Conservation (phyloP, 2,329 filamentous ascomycete genomes). For the Sarocladium oryzae region DNA sequence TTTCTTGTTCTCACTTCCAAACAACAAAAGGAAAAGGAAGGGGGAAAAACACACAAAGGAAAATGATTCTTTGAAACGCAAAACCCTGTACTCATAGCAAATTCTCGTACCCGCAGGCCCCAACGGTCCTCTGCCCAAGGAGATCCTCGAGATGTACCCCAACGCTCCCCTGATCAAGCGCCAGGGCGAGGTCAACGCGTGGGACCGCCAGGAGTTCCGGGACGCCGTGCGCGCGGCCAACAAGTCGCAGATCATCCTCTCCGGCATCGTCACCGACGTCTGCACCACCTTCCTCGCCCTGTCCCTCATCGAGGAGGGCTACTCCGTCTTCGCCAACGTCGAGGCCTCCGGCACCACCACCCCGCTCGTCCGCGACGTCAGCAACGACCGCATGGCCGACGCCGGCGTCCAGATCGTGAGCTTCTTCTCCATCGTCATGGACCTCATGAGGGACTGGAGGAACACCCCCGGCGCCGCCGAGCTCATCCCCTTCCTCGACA, state of each 20-base stretch:
- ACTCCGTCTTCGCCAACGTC: conserved; percentile 66
- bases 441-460: conserved; percentile 68
- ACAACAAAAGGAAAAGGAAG: too few species aligned
- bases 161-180: conserved; percentile 59
- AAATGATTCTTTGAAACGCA: too few species aligned
- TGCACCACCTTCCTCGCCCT: conserved; percentile 69
- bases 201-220: conserved; percentile 67
- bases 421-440: conserved; percentile 57
- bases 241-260: conserved; percentile 65
- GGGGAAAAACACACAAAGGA: too few species aligned
- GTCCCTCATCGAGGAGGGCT: conserved; percentile 64
- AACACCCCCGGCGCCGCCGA: conserved; percentile 43
- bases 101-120: conserved; percentile 45
- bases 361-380: conserved; percentile 51
- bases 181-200: conserved; percentile 68
- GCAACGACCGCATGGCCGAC: conserved; percentile 59
- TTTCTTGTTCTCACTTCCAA: too few species aligned
- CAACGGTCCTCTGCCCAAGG: conserved; percentile 64
- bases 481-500: conserved; percentile 58
- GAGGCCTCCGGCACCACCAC: conserved; percentile 65
- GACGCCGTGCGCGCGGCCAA: conserved; percentile 57
- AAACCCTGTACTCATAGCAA: too few species aligned
- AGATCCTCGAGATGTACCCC: conserved; percentile 63
- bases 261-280: conserved; percentile 68
- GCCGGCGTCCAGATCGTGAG: conserved; percentile 60